These are phyloP conservation scores for Aspergillus nanangensis DNA, from an alignment of 495 filamentous ascomycete species.

Conservation along the genomic window DNA sequence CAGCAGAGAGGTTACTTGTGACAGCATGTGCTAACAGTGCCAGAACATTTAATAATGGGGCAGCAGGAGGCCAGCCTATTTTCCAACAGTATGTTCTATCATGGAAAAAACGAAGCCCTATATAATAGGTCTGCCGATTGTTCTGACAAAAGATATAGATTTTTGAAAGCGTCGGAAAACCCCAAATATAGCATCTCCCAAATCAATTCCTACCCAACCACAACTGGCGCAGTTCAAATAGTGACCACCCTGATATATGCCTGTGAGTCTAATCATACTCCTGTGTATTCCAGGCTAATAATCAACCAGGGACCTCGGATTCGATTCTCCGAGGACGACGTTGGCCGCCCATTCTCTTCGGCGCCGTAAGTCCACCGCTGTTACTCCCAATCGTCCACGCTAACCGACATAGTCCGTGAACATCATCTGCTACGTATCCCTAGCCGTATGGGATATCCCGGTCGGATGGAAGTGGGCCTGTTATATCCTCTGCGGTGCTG, in stretches of 20 bases:
- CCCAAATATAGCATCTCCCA: slow-evolving; percentile 34
- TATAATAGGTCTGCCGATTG: too few relatives aligned
- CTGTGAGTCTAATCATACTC: slow-evolving; percentile 18
- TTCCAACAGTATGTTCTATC: slow-evolving; percentile 38
- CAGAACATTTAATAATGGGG: slow-evolving; percentile 37
- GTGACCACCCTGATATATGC: slow-evolving; percentile 43
- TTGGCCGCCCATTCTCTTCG: slow-evolving; percentile 53
- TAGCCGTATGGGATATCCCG: slow-evolving; percentile 44
- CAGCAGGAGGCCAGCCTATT: slow-evolving; percentile 26
- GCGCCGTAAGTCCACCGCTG: slow-evolving; percentile 27
- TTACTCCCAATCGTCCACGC: slow-evolving; percentile 1
- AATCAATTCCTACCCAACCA: slow-evolving; percentile 45
- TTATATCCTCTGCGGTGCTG: slow-evolving; percentile 33
- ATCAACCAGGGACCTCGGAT: slow-evolving; percentile 38
- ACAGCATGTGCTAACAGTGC: not conserved
- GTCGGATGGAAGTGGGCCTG: slow-evolving; percentile 40
- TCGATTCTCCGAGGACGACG: slow-evolving; percentile 47
- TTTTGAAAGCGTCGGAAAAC: slow-evolving; percentile 32
- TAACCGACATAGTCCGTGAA: slow-evolving; percentile 24
- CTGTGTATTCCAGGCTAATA: slow-evolving; percentile 4
- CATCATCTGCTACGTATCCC: slow-evolving; percentile 33
- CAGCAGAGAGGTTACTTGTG: not conserved
- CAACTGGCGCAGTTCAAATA: slow-evolving; percentile 42
- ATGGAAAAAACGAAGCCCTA: too few relatives aligned
- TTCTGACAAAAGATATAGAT: too few relatives aligned